phyloP scores from a whole-genome alignment of 2,329 filamentous ascomycete species.

The Aspergillus fischeri region DNA sequence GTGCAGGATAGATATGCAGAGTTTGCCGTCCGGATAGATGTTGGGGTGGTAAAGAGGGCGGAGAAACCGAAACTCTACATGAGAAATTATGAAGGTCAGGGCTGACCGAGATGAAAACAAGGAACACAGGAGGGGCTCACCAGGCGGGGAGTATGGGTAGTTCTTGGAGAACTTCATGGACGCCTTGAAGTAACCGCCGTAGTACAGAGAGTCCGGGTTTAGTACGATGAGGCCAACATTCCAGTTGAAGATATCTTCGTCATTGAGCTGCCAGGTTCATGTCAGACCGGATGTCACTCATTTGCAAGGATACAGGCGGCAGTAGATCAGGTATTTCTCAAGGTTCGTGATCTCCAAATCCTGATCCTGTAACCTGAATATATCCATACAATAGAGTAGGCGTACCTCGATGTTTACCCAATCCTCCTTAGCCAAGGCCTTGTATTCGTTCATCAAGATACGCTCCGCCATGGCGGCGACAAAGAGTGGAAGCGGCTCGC shows the following conservation, averaged over 20 bases:
- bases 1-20: conserved; percentile 97
- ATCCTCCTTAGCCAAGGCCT: conserved; percentile 76
- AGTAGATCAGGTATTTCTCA: background rate
- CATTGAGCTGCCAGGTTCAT: conserved; percentile 56
- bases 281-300: background rate
- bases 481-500: conserved; percentile 1
- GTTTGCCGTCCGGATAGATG: conserved; percentile 81
- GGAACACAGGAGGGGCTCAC: conserved; percentile 33
- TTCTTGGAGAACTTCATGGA: conserved; percentile 83
- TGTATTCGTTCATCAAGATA: conserved; percentile 85
- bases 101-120: background rate
- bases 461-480: conserved; percentile 59
- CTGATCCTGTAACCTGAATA: background rate
- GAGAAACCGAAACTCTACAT: conserved; percentile 72
- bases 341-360: background rate
- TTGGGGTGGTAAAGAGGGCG: conserved; percentile 86
- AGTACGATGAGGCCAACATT: conserved; percentile 84
- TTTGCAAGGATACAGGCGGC: background rate
- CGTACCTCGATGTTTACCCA: conserved; percentile 87
- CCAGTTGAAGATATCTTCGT: conserved; percentile 85
- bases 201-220: conserved; percentile 86
- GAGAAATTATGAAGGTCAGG: background rate
- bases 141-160: conserved; percentile 83
- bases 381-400: conserved; percentile 3
- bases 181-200: conserved; percentile 88